Conservation (phyloP, 805 yeast genomes). For the Wickerhamiella azymoides region DNA sequence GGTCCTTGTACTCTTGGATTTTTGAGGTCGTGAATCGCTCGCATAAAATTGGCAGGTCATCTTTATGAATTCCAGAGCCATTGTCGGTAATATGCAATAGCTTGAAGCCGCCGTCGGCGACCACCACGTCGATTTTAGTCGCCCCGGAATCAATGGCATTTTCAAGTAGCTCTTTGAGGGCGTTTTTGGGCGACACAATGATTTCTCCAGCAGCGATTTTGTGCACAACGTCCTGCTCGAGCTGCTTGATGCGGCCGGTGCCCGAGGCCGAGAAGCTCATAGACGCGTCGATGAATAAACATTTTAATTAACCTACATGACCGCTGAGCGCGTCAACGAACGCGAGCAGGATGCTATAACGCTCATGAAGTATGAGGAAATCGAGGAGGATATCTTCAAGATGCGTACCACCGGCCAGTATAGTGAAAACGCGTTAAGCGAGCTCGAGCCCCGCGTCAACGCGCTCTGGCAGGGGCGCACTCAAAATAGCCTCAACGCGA, state of each 20-base stretch:
- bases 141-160: conserved; percentile 82
- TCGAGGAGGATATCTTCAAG: neutral
- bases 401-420: neutral
- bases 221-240: conserved; percentile 65
- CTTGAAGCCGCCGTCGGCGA: conserved; percentile 88
- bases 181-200: conserved; percentile 85
- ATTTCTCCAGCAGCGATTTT: conserved; percentile 96
- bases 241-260: conserved; percentile 23
- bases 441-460: neutral
- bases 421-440: neutral
- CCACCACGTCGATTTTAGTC: conserved; percentile 57
- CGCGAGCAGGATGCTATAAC: neutral
- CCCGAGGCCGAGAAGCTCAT: conserved; percentile 28
- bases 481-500: neutral
- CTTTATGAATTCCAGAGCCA: conserved; percentile 62
- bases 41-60: conserved; percentile 69
- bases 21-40: conserved; percentile 90
- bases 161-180: conserved; percentile 83
- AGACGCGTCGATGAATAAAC: conserved; percentile 52
- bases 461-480: neutral
- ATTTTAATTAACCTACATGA: conserved; percentile 38
- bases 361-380: neutral
- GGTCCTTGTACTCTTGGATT: conserved; percentile 57
- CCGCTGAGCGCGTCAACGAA: neutral
- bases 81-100: conserved; percentile 78